Base-by-base conservation (phyloP, 2,329 filamentous ascomycete species). In the Xylariaceae sp. region DNA sequence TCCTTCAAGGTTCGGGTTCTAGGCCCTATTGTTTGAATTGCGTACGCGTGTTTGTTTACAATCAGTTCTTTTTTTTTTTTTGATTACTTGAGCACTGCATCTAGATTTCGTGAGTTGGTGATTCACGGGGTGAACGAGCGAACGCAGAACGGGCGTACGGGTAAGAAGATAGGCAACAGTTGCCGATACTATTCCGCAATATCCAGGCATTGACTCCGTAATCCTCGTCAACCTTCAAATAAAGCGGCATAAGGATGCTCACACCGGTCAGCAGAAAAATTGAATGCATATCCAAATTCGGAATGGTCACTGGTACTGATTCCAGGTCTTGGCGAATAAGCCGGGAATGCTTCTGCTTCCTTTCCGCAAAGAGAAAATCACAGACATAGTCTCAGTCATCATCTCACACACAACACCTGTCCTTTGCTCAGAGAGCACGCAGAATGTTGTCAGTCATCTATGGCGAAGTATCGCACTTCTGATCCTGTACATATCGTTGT, bases 381-480 rank as follows among this genome's bases (percentile, higher is more conserved):
- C 15, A 53, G 52, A 42, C 47, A 34, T 13, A 13, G 52, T 58
- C 51, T 51, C 37, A 35, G 49, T 60, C 37, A 60, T 48, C 23
- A 4, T 23, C 7, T 3, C 13, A 17, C 2, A 34, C 8, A 30
- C 17, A 10, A 13, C 48, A 9, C 13, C 13, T 13, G 37, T 9
- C 11, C 37, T 42, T 42, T 42, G 15, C 15, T 11, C 2, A 47
- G 15, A n/a, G 44, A n/a, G 7, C 44, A 47, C 30, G 15, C 15
- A 7, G 17, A 51, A 52, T 17, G 9, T 39, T 55, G 17, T 48
- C 44, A 42, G 44, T 51, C n/a, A 50, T 45, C 39, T 49, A 51
- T 53, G 18, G 35, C 35, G 47, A 54, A 54, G n/a, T 53, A 4
- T 39, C 23, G 13, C 51, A 52, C 15, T 50, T 30, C 45, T 52